Evolutionary conservation across 1,139 yeast genomes (phyloP), one percentile per base, ranked within the genome.

Genomic region (Debaryomyces sp.): DNA sequence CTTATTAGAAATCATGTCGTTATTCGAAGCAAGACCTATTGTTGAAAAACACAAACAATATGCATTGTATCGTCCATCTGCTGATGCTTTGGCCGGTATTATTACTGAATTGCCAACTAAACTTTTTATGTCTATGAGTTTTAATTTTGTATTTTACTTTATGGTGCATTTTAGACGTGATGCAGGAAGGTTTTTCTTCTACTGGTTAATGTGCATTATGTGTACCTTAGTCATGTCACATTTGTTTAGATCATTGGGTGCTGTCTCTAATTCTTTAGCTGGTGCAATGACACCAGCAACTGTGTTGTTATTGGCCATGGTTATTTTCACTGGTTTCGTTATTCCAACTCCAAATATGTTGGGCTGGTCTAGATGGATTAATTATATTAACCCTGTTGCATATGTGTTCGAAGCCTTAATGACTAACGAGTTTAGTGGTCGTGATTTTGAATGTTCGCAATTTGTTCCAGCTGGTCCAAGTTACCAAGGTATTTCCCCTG

Each of bases 301-400:
- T 18, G 66, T 85, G 46, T 58, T 86, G 43, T 68, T 88, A 56
- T 68, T 85, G 52, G 85, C 82, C 3, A 61, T 87, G 65, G 73
- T 82, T n/a, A 77, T 86, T 63, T 87, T 77, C 66, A 82, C 90
- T 13, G 95, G 95, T 51, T 88, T 87, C 66, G 84, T 83, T 32
- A 75, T 87, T 54, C 94, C 94, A 30, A 78, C 78, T 47, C 78
- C 80, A 8, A 74, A 76, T 49, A 84, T 87, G 87, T 77, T 81
- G 50, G 86, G 88, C 24, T 88, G 95, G 95, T 81, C 88, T 34
- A 75, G 86, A 54, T 89, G 95, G 94, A 81, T 88, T 58, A 84
- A 84, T 67, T 87, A 85, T 60, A 64, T 87, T 49, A 80, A 88
- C 58, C 95, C 95, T 0, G 70, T 87, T 44, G 84, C 82, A 6